Evolutionary conservation across 139 green algal genomes (phyloP), one percentile per base, ranked within the genome.

Genomic region (Micromonas commoda): DNA sequence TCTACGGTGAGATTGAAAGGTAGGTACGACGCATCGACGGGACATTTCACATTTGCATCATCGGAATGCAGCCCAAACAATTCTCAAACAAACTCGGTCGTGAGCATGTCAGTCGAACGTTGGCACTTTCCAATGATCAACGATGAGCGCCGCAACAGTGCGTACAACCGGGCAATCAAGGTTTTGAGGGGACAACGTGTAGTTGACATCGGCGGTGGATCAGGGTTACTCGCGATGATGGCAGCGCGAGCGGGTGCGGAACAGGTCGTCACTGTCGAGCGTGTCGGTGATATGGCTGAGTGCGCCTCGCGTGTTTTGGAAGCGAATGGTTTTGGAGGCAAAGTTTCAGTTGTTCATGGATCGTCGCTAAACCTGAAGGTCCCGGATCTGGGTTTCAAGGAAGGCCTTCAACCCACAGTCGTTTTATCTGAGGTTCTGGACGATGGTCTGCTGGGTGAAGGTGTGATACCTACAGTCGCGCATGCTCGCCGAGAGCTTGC

Each of bases 111-210:
- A 9, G 63, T 33, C 45, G 45, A 57, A 16, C 79, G 85, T 24
- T 95, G 90, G 90, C 90, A 95, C 81, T 94, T 91, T 68, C 86
- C 92, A 69, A 95, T 95, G 90, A 71, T 95, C 20, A 74, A 77
- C 63, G 90, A 95, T 80, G 24, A 77, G 5, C 65, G 80, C 26
- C 76, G 90, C 35, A 95, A 94, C 73, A 57, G n/a, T 0, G 80
- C 81, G 2, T 95, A 93, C 61, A 78, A 91, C 6, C 21, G 28
- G 0, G 90, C 90, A 35, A 91, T 95, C 53, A 9, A 57, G 2
- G 32, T 45, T n/a, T 39, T 45, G 39, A 38, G 31, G 52, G 26
- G 67, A 61, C 16, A 72, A 68, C 53, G 71, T 20, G 20, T 54
- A 63, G 31, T 95, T 38, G 90, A 95, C 77, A 81, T 92, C 3